Base-by-base conservation (phyloP, 2,329 filamentous ascomycete genomes). In the Trichoderma guizhouense region DNA sequence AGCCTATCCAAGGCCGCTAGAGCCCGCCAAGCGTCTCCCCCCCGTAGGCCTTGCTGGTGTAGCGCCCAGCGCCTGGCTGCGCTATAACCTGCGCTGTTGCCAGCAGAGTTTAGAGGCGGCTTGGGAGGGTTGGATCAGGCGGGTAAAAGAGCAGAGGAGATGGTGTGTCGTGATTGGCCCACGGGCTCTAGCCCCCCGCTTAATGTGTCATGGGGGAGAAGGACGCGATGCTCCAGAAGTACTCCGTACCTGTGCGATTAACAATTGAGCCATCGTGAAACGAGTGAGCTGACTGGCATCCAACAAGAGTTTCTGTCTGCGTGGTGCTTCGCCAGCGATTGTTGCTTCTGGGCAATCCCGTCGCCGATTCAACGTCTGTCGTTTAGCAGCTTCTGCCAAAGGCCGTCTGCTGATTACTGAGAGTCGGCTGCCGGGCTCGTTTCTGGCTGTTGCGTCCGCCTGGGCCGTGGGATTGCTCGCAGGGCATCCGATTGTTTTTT, bases 161-260 rank as follows among this genome's bases (percentile, higher is more conserved):
- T 72, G 71, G 73, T 72, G 74, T 73, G 71, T 36, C 66, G 70
- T 79, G 76, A 82, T 82, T 82, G 80, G 80, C 62, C 61, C 43
- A 66, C 64, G 62, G 62, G 21, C 58, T 24, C 64, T 69, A 18
- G 71, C 76, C 76, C 79, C 80, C 80, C 80, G 80, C 80, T 81
- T 81, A 80, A 79, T 80, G 78, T 81, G 79, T 81, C 80, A 80
- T 81, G 75, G 75, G 74, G 79, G 77, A 75, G 77, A 77, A 77
- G 75, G 74, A 76, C 75, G 76, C 76, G 75, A 75, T 74, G 74
- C 70, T 47, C 24, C 47, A 67, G 51, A 58, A 34, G 53, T 67
- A 58, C 53, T 58, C 51, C 51, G 64, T 75, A 61, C 66, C 66
- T 69, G 63, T 32, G 28, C 65, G 34, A 71, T 72, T 71, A 74